Conservation (phyloP, 2,329 filamentous ascomycete species). For the Fusarium sp. region DNA sequence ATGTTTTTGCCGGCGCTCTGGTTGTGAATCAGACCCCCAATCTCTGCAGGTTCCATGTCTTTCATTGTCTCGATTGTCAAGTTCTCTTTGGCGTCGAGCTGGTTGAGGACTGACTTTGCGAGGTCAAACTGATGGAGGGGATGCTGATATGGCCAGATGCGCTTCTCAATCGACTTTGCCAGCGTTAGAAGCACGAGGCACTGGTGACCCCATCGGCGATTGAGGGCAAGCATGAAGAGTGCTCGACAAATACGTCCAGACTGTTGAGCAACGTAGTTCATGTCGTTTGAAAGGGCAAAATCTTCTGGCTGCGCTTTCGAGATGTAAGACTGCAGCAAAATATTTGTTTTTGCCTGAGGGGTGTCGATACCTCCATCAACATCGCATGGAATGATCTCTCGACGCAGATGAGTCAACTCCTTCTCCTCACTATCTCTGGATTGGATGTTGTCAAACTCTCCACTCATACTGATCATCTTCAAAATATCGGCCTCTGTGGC, state of each 20-base stretch:
- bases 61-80: conserved; percentile 84
- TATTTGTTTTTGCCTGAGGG: conserved; percentile 93
- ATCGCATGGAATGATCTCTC: conserved; percentile 80
- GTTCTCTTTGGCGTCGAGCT: conserved; percentile 83
- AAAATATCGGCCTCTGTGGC: conserved; percentile 92
- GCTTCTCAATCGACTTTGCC: conserved; percentile 96
- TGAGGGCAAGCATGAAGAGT: conserved; percentile 96
- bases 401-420: conserved; percentile 80
- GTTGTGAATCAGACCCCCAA: conserved; percentile 92
- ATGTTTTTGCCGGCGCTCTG: conserved; percentile 86
- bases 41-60: conserved; percentile 93
- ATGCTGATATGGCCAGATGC: conserved; percentile 94
- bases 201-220: conserved; percentile 94
- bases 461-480: conserved; percentile 97
- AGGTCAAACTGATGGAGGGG: conserved; percentile 96
- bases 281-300: conserved; percentile 91
- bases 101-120: conserved; percentile 82
- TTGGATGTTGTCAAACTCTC: conserved; percentile 97
- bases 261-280: conserved; percentile 95
- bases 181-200: conserved; percentile 91
- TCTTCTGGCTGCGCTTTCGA: conserved; percentile 89
- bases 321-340: conserved; percentile 93
- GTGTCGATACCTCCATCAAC: conserved; percentile 78
- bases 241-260: conserved; percentile 93
- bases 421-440: conserved; percentile 90